Base-by-base conservation (phyloP, 2,329 filamentous ascomycete genomes). In the Graphilbum ipis-grandicollis region DNA sequence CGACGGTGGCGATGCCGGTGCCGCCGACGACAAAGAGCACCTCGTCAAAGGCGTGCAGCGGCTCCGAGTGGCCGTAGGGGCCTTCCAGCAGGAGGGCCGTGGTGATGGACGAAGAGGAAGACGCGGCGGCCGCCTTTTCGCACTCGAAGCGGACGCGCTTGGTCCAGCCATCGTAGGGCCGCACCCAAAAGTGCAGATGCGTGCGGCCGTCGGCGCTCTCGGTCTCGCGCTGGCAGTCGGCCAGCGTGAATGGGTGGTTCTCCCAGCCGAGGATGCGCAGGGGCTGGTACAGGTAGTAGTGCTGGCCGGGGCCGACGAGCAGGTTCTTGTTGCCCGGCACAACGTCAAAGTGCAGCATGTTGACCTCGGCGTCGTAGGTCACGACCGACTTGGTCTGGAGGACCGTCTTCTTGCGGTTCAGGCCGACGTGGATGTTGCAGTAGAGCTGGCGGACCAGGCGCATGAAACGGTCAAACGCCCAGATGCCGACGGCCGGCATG, bases 211-310 rank as follows among this genome's bases (percentile, higher is more conserved):
- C 17, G 19, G 6, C 35, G 1, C 17, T 33, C 2, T 23, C 18
- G 2, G 3, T 9, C 2, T 28, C 17, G 5, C 15, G 29, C 19
- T 18, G 15, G 33, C 34, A 41, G 26, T 23, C 7, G 0, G 60
- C 60, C n/a, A 65, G 55, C 0, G 63, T 65, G 33, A 66, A 66
- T 0, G 63, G 63, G 25, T 66, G 63, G 38, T 58, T 63, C 37
- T 66, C 60, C 63, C 63, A 66, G 35, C 54, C 55, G 1, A 51
- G 48, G 10, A 47, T 36, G 14, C 53, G 54, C 33, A 58, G 51
- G 4, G 65, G 51, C 3, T 60, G 47, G 33, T 59, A 56, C 2
- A 66, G 44, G 36, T 63, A 65, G 42, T 60, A 65, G 40, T 54
- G 63, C 0, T 57, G 62, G 0, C 62, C 62, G 0, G 60, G 53